Percentiles rank a stretch among this genome's conserved stretches.
Conservation (phyloP, 73 alveolate species). For the Tetrahymena borealis region DNA sequence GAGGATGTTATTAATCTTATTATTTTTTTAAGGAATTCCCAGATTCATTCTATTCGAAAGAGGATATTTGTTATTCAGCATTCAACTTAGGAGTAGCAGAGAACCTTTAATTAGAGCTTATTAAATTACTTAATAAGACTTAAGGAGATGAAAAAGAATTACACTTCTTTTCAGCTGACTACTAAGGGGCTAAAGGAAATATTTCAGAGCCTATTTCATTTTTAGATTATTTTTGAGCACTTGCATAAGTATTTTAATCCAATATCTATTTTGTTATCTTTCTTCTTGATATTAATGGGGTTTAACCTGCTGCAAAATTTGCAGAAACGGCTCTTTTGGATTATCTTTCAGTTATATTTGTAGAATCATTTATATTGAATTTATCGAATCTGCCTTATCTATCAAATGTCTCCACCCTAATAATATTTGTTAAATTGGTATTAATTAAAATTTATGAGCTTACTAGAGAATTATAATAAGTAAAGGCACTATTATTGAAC, state of each 20-base stretch:
- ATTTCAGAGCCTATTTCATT: neutral
- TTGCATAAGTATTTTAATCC: neutral
- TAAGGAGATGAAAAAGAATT: neutral
- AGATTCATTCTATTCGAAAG: neutral
- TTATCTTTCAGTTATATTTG: neutral
- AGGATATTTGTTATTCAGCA: neutral
- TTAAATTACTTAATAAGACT: neutral
- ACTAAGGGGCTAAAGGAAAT: neutral
- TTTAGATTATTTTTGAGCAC: neutral
- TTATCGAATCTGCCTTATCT: neutral
- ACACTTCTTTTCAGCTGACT: neutral
- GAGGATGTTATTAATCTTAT: neutral
- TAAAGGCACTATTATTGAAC: too few relatives aligned
- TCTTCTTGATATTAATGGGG: neutral
- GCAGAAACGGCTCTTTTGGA: neutral
- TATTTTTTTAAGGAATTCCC: neutral
- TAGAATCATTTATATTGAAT: neutral
- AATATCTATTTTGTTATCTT: neutral
- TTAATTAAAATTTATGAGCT: neutral
- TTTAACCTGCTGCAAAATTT: neutral
- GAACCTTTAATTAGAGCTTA: neutral
- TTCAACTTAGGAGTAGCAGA: neutral
- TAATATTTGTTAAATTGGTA: neutral
- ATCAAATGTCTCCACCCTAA: neutral
- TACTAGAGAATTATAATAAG: too few relatives aligned